A percentile compares a stretch with the other conserved stretches of the same genome.
Conservation (phyloP, 495 filamentous ascomycete genomes). For the Rhizodiscina lignyota region DNA sequence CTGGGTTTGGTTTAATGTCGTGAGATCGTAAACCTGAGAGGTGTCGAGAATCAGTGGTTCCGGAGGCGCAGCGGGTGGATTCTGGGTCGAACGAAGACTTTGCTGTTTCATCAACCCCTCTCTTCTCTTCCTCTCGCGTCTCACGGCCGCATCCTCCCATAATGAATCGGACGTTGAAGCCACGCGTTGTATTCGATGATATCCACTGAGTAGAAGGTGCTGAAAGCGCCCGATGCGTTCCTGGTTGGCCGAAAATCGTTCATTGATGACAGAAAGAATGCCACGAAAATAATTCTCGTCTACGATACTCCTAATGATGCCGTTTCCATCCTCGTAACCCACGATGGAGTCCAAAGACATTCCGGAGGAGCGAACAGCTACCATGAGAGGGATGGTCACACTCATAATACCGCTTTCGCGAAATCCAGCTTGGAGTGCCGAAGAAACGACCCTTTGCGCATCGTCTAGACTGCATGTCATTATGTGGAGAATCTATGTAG, state of each 20-base stretch:
- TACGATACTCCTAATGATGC: constrained; percentile 19
- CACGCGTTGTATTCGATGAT: too few species aligned
- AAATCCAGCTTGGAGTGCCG: constrained; percentile 67
- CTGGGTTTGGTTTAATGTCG: too few species aligned
- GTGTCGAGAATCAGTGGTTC: too few species aligned
- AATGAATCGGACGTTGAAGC: too few species aligned
- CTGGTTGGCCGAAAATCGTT: constrained; percentile 57
- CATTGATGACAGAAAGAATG: constrained; percentile 52
- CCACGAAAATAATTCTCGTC: constrained; percentile 41
- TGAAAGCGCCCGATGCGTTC: constrained; percentile 55
- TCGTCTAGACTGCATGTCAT: constrained; percentile 53
- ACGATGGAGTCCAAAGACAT: constrained; percentile 65
- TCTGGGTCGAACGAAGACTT: too few species aligned
- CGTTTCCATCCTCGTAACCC: constrained; percentile 31
- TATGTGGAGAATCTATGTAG: constrained; percentile 69
- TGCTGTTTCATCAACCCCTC: too few species aligned
- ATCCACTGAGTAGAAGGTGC: too few species aligned
- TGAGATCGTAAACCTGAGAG: too few species aligned
- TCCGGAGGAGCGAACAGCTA: constrained; percentile 68
- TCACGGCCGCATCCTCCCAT: too few species aligned
- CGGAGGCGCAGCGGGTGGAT: too few species aligned
- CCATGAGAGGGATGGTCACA: constrained; percentile 37
- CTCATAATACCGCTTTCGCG: constrained; percentile 68
- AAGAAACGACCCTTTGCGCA: constrained; percentile 53
- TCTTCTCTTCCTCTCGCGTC: too few species aligned